A percentile compares a stretch with the other conserved stretches of the same genome.
These are phyloP conservation scores for Phytophthora sansomeana DNA, from an alignment of 352 stramenopile genomes.

Conservation along the genomic window DNA sequence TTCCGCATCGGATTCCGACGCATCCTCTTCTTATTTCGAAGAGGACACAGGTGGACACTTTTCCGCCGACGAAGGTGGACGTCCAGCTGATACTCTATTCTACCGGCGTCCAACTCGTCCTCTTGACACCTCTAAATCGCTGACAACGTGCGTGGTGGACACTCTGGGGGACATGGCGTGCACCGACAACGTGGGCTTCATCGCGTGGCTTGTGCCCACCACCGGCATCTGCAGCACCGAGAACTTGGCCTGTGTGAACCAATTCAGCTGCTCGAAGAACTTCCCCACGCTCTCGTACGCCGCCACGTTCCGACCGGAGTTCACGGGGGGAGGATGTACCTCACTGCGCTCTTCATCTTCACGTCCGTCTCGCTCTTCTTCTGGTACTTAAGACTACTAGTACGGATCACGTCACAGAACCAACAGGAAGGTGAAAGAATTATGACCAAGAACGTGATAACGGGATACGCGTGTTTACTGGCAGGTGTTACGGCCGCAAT, in stretches of 20 bases:
- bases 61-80: conserved; percentile 23
- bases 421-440: conserved; percentile 1
- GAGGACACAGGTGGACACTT: conserved; percentile 6
- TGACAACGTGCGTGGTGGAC: conserved; percentile 14
- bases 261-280: conserved; percentile 77
- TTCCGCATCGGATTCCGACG: conserved; percentile 20
- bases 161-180: conserved; percentile 36
- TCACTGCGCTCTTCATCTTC: conserved; percentile 81
- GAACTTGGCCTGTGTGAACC: conserved; percentile 65
- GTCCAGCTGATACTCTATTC: conserved; percentile 10
- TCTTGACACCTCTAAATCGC: not conserved
- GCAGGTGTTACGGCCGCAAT: conserved; percentile 41
- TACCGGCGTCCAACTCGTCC: conserved; percentile 3
- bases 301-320: conserved; percentile 81
- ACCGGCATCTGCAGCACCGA: conserved; percentile 77
- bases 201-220: conserved; percentile 77
- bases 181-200: conserved; percentile 66
- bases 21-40: conserved; percentile 13
- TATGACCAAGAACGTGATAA: conserved; percentile 13
- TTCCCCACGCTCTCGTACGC: conserved; percentile 90
- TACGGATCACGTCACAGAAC: conserved; percentile 32
- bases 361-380: conserved; percentile 63
- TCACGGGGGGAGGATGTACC: conserved; percentile 82
- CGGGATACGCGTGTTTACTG: conserved; percentile 38
- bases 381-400: conserved; percentile 74